Base-by-base conservation (phyloP, 1,139 yeast genomes). In the Suhomyces choctaworum region DNA sequence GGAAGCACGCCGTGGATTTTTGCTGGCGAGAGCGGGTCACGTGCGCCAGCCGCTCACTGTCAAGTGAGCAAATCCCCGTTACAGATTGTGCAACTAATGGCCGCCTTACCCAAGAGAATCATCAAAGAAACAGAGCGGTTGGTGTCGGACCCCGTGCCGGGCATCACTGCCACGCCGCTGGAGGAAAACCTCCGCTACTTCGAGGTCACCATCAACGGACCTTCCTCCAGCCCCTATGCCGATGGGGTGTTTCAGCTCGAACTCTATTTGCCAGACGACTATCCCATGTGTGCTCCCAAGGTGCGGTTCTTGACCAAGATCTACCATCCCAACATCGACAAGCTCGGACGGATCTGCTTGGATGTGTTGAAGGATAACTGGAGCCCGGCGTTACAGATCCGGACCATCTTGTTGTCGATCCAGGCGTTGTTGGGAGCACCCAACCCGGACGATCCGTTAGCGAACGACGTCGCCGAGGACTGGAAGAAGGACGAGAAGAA, bases 311-410 rank as follows among this genome's bases (percentile, higher is more conserved):
- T 92, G 44, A 92, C 98, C 31, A 88, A 83, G 62, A 89, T 92
- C 27, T 92, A 92, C 60, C 98, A 92, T 56, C 98, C 98, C 29
- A 92, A 92, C 61, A 92, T 92, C 51, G 98, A 92, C 60, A 79
- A 94, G 56, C 71, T 92, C 48, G 98, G 98, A 4, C 76, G 98
- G 48, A 92, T 92, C 50, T 92, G 98, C 63, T 75, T 92, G 39
- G 98, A 92, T 60, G 97, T 92, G 29, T 73, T 92, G 57, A 92
- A 92, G 63, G 86, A 80, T 62, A 73, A 66, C 62, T 92, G 98
- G 98, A 85, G 96, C n/a, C 98, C 98, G 7, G 98, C 98, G 0
- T 71, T 90, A 44, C 97, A 92, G 59, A 92, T 92, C 47, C 76
- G 97, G 58, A 94, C 98, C n/a, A 85, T 92, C 25, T 68, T 92